Base-by-base conservation (phyloP, 306 rosid species). In the Pterocarpus santalinus region DNA sequence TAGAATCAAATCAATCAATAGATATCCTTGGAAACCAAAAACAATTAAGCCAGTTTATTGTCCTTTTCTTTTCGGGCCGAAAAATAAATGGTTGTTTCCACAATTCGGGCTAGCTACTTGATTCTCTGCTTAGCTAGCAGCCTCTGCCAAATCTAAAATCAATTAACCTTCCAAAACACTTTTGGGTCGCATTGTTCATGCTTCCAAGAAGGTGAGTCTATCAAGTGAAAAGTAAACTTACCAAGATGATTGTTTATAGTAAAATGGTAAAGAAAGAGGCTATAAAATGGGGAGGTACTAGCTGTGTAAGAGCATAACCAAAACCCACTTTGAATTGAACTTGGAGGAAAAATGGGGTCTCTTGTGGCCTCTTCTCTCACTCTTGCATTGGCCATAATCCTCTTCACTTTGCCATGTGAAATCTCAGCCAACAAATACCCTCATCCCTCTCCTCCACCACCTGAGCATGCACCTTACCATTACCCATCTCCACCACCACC, bases 331-430 rank as follows among this genome's bases (percentile, higher is more conserved):
- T 56, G 62, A 56, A 16, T 32, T 56, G 62, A 56, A 53, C 6
- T 5, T 15, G 13, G 35, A 22, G 8, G 2, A 82, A 87, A 85
- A 75, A 87, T 85, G 90, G 79, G 32, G 32, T 55, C 61, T 55
- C 30, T 55, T 1, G 32, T 5, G 9, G 61, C 28, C 8, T 55
- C 61, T n/a, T 55, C 61, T 55, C 61, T 55, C 2, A 55, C 61
- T 55, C 30, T 55, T 16, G 61, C 61, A 55, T 15, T 55, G 9
- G 61, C 61, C 61, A 55, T 55, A 55, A 16, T 55, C 61, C 61
- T 55, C 5, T 55, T 55, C 30, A n/a, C 32, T n/a, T 16, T 55
- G 32, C 61, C 61, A 55, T 55, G 10, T 55, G 61, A 55, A 55
- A 55, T 55, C 61, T 55, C 61, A 55, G 61, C 61, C 5, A 7